Base-by-base conservation (phyloP, 306 rosid species). In the Aeschynomene evenia region DNA sequence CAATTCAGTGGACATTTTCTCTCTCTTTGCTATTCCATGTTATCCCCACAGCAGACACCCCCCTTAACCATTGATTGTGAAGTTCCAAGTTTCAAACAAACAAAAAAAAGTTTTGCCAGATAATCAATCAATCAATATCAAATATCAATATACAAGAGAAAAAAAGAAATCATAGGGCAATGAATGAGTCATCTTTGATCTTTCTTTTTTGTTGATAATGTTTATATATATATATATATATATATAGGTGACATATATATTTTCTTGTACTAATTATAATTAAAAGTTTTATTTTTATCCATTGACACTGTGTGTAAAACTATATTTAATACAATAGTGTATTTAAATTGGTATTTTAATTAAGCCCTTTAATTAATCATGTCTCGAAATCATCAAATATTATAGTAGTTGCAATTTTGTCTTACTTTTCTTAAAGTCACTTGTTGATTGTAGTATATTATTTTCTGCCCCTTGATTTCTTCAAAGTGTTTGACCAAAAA, bases 221-320 rank as follows among this genome's bases (percentile, higher is more conserved):
- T 14, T 45, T 18, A 43, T 7, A 43, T 14, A 2, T 43, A 7
- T 43, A 14, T 43, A 5, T n/a, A 4, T 45, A 26, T 26, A 26
- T 3, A 26, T 4, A n/a, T n/a, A n/a, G 31, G 1, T 28, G 31
- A 28, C 31, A 28, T 28, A 28, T 28, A 3, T 60, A n/a, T 68
- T 65, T 69, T 71, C 83, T 71, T 80, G 86, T 89, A 83, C 83
- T 77, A 75, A 86, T 28, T n/a, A n/a, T n/a, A n/a, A n/a, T n/a
- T n/a, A n/a, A 2, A 0, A 28, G 31, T 28, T 28, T 28, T 3
- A 28, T 28, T 28, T 28, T 28, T 28, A 28, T 85, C 80, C 70
- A 45, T 72, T 53, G 34, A 21, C 23, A 37, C 21, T 57, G 61
- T 77, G 28, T 57, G 61, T 77, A 69, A 63, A 59, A n/a, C n/a